These are phyloP conservation scores for Backusella circina DNA, from an alignment of 192 early-diverging fungal species.

Conservation along the genomic window DNA sequence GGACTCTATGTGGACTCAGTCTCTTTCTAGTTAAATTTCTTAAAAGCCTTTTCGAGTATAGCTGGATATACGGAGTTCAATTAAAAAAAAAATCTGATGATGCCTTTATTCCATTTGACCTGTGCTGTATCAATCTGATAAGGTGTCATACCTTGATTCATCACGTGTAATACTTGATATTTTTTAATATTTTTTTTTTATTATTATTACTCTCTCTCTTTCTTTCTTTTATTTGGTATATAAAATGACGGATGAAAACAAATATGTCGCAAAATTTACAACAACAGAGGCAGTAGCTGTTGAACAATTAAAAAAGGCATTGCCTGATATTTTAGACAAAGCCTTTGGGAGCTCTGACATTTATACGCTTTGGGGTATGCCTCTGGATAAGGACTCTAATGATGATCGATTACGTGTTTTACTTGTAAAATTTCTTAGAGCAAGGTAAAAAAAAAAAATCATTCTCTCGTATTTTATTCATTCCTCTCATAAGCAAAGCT, in stretches of 20 bases:
- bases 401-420: slow-evolving; percentile 57
- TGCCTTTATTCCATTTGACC: too few species aligned
- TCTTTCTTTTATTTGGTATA: not conserved
- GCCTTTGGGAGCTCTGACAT: slow-evolving; percentile 26
- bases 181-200: not conserved
- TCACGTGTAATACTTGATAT: not conserved
- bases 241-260: not conserved
- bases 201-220: not conserved
- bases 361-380: slow-evolving; percentile 48
- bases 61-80: too few species aligned
- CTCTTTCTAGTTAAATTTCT: too few species aligned
- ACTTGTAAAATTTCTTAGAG: slow-evolving; percentile 53
- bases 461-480: too few species aligned
- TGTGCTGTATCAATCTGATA: not conserved
- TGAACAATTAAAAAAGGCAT: slow-evolving; percentile 39
- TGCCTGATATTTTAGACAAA: slow-evolving; percentile 41
- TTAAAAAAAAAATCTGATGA: too few species aligned
- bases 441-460: slow-evolving; percentile 44
- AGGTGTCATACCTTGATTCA: not conserved
- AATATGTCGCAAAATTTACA: slow-evolving; percentile 30
- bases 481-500: too few species aligned
- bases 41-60: too few species aligned
- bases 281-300: slow-evolving; percentile 35
- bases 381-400: slow-evolving; percentile 31
- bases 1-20: too few species aligned